Evolutionary conservation across 345 rosid species (phyloP).

Genomic region (Aquilaria sinensis): DNA sequence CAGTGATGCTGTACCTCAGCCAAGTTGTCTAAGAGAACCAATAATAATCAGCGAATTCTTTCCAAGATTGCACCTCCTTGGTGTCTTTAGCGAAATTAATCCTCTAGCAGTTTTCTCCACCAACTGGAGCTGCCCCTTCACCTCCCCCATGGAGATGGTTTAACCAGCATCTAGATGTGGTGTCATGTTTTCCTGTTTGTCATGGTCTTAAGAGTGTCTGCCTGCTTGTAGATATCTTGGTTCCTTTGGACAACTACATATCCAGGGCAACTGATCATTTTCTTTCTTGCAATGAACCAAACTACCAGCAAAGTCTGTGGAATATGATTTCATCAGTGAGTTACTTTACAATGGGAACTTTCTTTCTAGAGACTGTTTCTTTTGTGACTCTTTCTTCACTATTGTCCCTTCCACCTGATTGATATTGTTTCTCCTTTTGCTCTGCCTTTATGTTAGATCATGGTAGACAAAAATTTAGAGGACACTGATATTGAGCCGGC

Average conservation of each 20-base stretch:
- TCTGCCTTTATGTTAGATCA: constrained; percentile 33
- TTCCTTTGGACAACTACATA: constrained; percentile 86
- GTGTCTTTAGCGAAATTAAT: neutral
- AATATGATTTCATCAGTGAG: constrained; percentile 82
- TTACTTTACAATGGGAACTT: constrained; percentile 7
- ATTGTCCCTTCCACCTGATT: neutral
- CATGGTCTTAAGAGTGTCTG: constrained; percentile 4
- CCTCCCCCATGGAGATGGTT: too few species aligned
- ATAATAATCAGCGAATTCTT: too few species aligned
- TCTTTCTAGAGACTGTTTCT: neutral
- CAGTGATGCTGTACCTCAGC: too few species aligned
- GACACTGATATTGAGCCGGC: constrained; percentile 82
- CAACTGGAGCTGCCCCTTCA: neutral
- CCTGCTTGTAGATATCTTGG: constrained; percentile 61
- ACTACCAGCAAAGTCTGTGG: constrained; percentile 91
- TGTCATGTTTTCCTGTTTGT: constrained; percentile 3
- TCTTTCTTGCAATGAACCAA: constrained; percentile 72
- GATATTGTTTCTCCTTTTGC: neutral
- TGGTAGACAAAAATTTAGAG: constrained; percentile 73
- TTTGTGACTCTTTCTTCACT: neutral
- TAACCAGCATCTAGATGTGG: too few species aligned
- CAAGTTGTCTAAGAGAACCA: too few species aligned
- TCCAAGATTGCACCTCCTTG: neutral
- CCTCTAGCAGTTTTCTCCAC: constrained; percentile 7
- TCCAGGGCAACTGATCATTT: constrained; percentile 84